phyloP scores from a whole-genome alignment of 2,329 filamentous ascomycete genomes.

The Cercospora zeina region DNA sequence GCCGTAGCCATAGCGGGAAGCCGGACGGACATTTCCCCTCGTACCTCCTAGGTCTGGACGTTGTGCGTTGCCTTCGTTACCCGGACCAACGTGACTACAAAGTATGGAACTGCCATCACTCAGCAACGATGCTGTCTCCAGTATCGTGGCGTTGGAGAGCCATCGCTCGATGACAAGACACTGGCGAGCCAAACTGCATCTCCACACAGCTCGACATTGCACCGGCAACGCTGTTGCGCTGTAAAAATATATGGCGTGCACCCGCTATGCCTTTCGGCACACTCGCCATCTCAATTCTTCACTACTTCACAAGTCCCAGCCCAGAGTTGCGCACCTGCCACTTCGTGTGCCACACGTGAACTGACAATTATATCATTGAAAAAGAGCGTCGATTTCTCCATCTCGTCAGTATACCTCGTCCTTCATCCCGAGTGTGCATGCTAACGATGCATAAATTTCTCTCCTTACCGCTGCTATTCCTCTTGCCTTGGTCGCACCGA shows the following conservation, averaged over 20 bases:
- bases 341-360: conserved; percentile 11
- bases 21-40: neutral
- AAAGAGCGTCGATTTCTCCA: neutral
- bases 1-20: neutral
- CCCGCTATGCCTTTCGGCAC: neutral
- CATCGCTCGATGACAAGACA: conserved; percentile 8
- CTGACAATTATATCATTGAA: neutral
- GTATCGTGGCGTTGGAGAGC: neutral
- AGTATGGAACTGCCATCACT: neutral
- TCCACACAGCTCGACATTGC: neutral
- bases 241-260: conserved; percentile 1
- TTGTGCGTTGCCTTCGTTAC: neutral
- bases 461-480: conserved; percentile 12
- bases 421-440: neutral
- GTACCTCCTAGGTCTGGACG: neutral
- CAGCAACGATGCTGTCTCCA: neutral
- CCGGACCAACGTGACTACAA: neutral
- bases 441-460: conserved; percentile 19
- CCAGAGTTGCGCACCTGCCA: conserved; percentile 9
- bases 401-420: conserved; percentile 17
- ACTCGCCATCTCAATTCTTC: conserved; percentile 12
- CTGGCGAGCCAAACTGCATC: neutral
- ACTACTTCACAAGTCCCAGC: neutral
- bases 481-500: neutral
- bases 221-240: neutral